Conservation (phyloP, 495 filamentous ascomycete species). For the Opeltia flavorubescens region DNA sequence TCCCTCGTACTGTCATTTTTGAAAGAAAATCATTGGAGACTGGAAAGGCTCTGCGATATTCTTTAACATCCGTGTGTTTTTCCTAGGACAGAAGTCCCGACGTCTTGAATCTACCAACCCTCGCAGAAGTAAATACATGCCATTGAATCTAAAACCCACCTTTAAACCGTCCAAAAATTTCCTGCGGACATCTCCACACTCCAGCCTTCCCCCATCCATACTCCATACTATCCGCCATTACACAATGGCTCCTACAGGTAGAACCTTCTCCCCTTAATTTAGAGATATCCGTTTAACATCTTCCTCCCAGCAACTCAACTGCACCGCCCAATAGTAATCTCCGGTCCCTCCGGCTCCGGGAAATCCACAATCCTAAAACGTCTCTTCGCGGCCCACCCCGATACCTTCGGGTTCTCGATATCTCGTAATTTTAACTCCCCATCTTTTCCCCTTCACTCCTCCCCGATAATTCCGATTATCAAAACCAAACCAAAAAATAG, state of each 20-base stretch:
- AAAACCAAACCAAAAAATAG: not conserved
- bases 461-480: not conserved
- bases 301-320: constrained; percentile 6
- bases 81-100: too few relatives aligned
- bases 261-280: not conserved
- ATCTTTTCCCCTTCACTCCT: not conserved
- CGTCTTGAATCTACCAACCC: too few relatives aligned
- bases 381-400: constrained; percentile 53
- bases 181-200: too few relatives aligned
- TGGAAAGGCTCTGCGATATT: too few relatives aligned
- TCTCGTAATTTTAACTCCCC: constrained; percentile 32
- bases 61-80: too few relatives aligned
- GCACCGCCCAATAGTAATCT: constrained; percentile 67
- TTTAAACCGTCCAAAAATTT: too few relatives aligned
- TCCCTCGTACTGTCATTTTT: too few relatives aligned
- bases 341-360: constrained; percentile 72
- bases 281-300: not conserved
- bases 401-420: constrained; percentile 68
- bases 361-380: constrained; percentile 76
- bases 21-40: too few relatives aligned
- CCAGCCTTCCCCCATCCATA: too few relatives aligned
- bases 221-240: not conserved
- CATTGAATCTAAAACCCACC: too few relatives aligned
- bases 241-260: constrained; percentile 12
- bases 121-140: too few relatives aligned